These are phyloP conservation scores for Aureobasidium leucospermi DNA, from an alignment of 2,329 filamentous ascomycete species.

Conservation along the genomic window DNA sequence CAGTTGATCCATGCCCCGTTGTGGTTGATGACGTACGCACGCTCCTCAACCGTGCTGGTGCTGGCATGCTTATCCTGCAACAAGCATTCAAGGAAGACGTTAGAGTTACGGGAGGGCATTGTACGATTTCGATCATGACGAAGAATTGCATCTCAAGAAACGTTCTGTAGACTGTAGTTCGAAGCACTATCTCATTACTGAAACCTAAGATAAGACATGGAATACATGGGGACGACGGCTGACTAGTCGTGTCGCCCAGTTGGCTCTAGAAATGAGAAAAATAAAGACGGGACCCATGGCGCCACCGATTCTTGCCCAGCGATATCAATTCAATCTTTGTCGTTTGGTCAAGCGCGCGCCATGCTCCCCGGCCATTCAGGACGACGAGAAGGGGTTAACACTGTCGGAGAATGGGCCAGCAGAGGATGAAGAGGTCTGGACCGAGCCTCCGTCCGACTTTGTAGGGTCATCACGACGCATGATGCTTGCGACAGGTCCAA, in stretches of 20 bases:
- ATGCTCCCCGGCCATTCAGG: constrained; percentile 7
- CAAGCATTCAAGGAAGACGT: neutral
- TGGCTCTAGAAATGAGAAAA: constrained; percentile 7
- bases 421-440: neutral
- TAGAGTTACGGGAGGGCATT: neutral
- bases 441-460: constrained; percentile 24
- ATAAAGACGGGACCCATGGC: neutral
- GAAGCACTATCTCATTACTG: constrained; percentile 6
- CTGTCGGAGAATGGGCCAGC: neutral
- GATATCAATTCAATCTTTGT: constrained; percentile 3
- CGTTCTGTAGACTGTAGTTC: neutral
- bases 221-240: constrained; percentile 1
- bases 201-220: constrained; percentile 3
- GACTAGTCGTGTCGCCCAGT: neutral
- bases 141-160: neutral
- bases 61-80: constrained; percentile 1
- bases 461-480: constrained; percentile 69
- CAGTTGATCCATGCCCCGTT: neutral
- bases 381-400: constrained; percentile 8
- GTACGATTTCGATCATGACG: constrained; percentile 2
- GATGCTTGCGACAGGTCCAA: constrained; percentile 89
- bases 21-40: neutral
- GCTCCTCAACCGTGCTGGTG: neutral
- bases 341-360: neutral
- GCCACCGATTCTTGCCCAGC: neutral